phyloP scores from a whole-genome alignment of 2,329 filamentous ascomycete species.

The Fusarium brevicatenulatum region DNA sequence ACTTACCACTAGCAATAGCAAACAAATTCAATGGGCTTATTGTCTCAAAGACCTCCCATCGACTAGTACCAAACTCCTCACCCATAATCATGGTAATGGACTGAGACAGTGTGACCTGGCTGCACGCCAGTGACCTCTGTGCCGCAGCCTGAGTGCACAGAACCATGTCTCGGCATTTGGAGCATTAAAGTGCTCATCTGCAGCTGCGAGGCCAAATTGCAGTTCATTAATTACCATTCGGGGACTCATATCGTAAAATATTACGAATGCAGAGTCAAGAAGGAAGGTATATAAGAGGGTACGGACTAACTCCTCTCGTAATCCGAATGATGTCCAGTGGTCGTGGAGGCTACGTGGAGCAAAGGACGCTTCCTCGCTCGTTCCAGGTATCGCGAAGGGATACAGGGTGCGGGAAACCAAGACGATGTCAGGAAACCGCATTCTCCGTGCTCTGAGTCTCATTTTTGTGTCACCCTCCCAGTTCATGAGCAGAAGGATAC shows the following conservation, averaged over 20 bases:
- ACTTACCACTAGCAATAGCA: slow-evolving; percentile 21
- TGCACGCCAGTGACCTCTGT: not conserved
- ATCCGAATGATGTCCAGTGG: not conserved
- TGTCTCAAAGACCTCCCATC: slow-evolving; percentile 3
- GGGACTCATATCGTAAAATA: slow-evolving; percentile 23
- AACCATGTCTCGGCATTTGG: not conserved
- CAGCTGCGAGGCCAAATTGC: slow-evolving; percentile 6
- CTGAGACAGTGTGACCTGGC: not conserved
- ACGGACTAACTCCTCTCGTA: slow-evolving; percentile 24
- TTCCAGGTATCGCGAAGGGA: not conserved
- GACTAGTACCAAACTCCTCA: not conserved
- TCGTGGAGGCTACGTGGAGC: not conserved
- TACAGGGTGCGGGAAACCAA: not conserved
- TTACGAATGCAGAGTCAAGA: slow-evolving; percentile 26
- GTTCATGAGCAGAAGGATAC: not conserved
- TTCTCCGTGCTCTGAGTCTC: not conserved
- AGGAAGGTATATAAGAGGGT: slow-evolving; percentile 19
- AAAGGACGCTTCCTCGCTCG: not conserved
- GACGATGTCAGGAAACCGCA: not conserved
- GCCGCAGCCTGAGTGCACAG: not conserved
- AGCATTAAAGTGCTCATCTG: slow-evolving; percentile 12
- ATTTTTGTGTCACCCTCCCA: not conserved
- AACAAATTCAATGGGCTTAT: slow-evolving; percentile 16
- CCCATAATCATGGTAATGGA: not conserved
- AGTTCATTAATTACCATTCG: slow-evolving; percentile 16